Base-by-base conservation (phyloP, 2,329 filamentous ascomycete genomes). In the Talaromyces sp. region DNA sequence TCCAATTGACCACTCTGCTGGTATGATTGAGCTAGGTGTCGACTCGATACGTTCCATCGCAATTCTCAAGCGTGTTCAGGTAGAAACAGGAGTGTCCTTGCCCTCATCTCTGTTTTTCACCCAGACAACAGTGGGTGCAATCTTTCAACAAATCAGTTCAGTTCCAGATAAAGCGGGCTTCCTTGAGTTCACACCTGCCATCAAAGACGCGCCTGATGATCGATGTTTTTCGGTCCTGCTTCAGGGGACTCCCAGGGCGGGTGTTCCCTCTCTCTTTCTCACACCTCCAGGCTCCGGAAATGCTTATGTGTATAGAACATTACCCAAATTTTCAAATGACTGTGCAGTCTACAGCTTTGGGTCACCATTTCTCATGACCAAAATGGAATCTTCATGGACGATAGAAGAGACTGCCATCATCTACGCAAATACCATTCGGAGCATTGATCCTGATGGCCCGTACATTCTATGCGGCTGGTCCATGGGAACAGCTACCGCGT, bases 321-420 rank as follows among this genome's bases (percentile, higher is more conserved):
- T 52, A 52, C 48, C 48, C n/a, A 52, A 52, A 52, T 52, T 52
- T 33, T 52, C 48, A 52, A 52, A 52, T 52, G 48, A 52, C 16
- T 18, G 48, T 52, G 48, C 48, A 16, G 48, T 52, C 48, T 52
- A 52, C 25, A 52, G 48, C 25, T 52, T 52, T 33, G 48, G 48
- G 25, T 52, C 48, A 31, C 48, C 48, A 33, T 52, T 52, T 25
- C 48, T 52, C 16, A 52, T 52, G 48, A 52, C 48, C 48, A 52
- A 52, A 52, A 31, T 25, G 48, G 48, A 52, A 31, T 33, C 48
- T 52, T 52, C 48, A 18, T 52, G 48, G 48, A 52, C 48, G 25
- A 52, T 52, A 52, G 48, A 52, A 52, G 14, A 52, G 48, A 52
- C 48, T 31, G 48, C 48, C 48, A 52, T 25, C 48, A 52, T 52